Evolutionary conservation across 345 rosid genomes (phyloP).

Genomic region (Adansonia digitata): DNA sequence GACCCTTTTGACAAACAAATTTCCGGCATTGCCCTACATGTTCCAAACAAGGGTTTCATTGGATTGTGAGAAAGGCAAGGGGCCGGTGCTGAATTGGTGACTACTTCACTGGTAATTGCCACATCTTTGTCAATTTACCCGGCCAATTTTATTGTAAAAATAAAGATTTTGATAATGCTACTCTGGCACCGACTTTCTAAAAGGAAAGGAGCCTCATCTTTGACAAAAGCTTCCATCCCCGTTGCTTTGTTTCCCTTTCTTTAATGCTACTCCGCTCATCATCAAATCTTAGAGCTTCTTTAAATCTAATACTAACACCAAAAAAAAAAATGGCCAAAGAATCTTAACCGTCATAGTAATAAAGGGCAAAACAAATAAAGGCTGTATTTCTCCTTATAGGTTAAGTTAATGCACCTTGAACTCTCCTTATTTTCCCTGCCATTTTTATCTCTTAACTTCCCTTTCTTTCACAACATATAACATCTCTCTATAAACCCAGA

Average conservation of each 20-base stretch:
- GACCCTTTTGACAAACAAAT: neutral
- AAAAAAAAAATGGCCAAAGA: neutral
- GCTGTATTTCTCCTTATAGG: neutral
- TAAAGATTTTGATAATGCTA: neutral
- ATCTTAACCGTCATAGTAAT: neutral
- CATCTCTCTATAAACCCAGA: neutral
- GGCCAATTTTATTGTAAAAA: neutral
- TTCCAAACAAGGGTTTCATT: constrained; percentile 2
- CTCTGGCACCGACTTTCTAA: neutral
- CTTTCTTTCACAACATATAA: constrained; percentile 5
- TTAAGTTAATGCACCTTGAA: constrained; percentile 14
- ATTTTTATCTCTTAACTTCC: neutral
- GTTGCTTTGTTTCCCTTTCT: neutral
- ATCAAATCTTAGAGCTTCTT: neutral
- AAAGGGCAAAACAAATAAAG: neutral
- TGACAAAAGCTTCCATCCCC: constrained; percentile 7
- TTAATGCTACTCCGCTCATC: constrained; percentile 8
- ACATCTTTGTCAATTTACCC: neutral
- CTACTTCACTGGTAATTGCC: neutral
- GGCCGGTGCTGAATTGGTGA: neutral
- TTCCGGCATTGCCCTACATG: neutral
- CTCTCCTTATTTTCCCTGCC: neutral
- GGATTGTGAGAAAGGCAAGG: neutral
- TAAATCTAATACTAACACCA: neutral
- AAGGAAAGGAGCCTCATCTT: neutral